These are phyloP conservation scores for Stagonosporopsis rhizophila DNA, from an alignment of 2,329 filamentous ascomycete species.

Conservation along the genomic window DNA sequence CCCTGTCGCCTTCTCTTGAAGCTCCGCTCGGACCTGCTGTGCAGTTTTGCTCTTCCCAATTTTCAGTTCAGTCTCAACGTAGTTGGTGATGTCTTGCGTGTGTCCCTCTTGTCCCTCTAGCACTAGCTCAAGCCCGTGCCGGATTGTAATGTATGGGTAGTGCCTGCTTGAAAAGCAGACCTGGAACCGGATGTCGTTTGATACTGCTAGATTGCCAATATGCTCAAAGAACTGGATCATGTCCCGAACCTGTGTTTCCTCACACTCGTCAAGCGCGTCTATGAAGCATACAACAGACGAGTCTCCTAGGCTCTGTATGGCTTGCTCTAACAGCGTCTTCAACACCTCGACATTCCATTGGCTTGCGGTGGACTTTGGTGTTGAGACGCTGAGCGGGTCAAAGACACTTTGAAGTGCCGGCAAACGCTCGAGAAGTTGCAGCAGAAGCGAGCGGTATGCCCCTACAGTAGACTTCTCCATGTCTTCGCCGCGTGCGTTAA, in stretches of 20 bases:
- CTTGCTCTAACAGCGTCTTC: conserved; percentile 27
- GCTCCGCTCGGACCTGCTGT: conserved; percentile 33
- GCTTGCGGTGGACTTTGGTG: conserved; percentile 1
- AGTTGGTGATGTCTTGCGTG: conserved; percentile 45
- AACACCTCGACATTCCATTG: conserved; percentile 25
- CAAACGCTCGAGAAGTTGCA: conserved; percentile 31
- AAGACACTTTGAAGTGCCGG: conserved; percentile 20
- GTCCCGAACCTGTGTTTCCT: conserved; percentile 51
- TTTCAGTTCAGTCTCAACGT: conserved; percentile 30
- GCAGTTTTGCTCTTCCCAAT: conserved; percentile 28
- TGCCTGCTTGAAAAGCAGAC: conserved; percentile 44
- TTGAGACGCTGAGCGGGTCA: conserved; percentile 4
- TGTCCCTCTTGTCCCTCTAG: conserved; percentile 51
- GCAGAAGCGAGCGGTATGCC: conserved; percentile 34
- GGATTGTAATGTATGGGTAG: conserved; percentile 54
- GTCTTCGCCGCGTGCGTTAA: conserved; percentile 32
- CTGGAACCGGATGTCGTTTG: not conserved
- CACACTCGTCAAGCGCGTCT: conserved; percentile 60
- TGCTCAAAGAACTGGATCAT: conserved; percentile 57
- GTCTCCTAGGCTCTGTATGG: conserved; percentile 20
- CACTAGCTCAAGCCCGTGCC: conserved; percentile 34
- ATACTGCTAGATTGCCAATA: conserved; percentile 39
- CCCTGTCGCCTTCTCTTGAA: conserved; percentile 51
- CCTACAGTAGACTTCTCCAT: conserved; percentile 34
- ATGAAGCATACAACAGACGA: conserved; percentile 35